Evolutionary conservation across 768 basidiomycete species (phyloP).

Genomic region (Hypholoma sublateritium): DNA sequence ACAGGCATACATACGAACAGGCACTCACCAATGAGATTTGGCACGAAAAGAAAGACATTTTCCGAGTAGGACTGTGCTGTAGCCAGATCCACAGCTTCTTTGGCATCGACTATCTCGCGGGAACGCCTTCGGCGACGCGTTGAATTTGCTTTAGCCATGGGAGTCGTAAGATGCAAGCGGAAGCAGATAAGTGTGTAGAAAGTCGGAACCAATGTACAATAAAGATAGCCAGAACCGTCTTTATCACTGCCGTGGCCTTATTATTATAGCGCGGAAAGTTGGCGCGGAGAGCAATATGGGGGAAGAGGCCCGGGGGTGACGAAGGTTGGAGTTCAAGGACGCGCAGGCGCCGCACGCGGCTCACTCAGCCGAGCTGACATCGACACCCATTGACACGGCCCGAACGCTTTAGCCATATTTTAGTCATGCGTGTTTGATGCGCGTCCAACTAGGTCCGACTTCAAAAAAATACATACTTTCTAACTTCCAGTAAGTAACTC

Average conservation of each 20-base stretch:
- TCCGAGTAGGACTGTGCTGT: slow-evolving; percentile 86
- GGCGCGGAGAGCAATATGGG: not conserved
- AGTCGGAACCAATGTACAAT: not conserved
- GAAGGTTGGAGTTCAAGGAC: not conserved
- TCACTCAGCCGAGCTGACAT: slow-evolving; percentile 4
- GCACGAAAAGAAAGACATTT: slow-evolving; percentile 96
- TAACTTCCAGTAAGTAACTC: too few species aligned
- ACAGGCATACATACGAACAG: slow-evolving; percentile 1
- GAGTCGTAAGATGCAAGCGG: not conserved
- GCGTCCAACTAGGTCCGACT: too few species aligned
- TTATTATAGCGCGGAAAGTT: not conserved
- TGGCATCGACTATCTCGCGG: slow-evolving; percentile 76
- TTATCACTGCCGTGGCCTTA: not conserved
- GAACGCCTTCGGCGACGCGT: slow-evolving; percentile 50
- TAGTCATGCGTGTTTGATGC: too few species aligned
- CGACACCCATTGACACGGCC: too few species aligned
- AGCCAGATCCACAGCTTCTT: slow-evolving; percentile 83
- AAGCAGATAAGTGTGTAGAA: not conserved
- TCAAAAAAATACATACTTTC: too few species aligned
- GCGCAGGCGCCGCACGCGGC: not conserved
- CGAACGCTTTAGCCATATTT: not conserved
- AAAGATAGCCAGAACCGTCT: not conserved
- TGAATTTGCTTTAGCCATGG: slow-evolving; percentile 33
- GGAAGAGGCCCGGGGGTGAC: not conserved
- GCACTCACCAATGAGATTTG: slow-evolving; percentile 88